phyloP scores from a whole-genome alignment of 106 monocot species.

The Platanthera zijinensis region DNA sequence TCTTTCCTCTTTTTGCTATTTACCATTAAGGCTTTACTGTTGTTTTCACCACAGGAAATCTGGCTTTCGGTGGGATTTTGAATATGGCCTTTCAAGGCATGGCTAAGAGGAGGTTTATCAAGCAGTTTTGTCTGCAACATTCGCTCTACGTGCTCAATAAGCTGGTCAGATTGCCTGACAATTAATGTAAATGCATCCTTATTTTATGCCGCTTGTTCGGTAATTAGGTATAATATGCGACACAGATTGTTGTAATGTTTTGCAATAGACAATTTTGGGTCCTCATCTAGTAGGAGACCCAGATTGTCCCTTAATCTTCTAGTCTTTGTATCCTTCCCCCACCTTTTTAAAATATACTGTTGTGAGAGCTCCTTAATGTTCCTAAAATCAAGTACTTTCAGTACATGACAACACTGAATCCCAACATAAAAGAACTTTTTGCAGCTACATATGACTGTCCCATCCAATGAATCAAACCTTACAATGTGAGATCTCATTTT shows the following conservation, averaged over 20 bases:
- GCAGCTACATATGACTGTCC: slow-evolving; percentile 43
- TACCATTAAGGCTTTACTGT: slow-evolving; percentile 19
- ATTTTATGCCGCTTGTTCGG: slow-evolving; percentile 57
- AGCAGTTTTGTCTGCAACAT: slow-evolving; percentile 37
- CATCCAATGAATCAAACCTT: slow-evolving; percentile 58
- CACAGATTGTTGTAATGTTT: slow-evolving; percentile 47
- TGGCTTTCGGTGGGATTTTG: slow-evolving; percentile 26
- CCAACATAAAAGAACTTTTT: slow-evolving; percentile 51
- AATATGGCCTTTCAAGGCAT: slow-evolving; percentile 20
- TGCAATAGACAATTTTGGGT: slow-evolving; percentile 22
- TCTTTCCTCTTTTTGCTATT: slow-evolving; percentile 43
- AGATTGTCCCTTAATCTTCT: slow-evolving; percentile 27
- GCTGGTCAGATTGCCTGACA: slow-evolving; percentile 51
- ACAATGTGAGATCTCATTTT: slow-evolving; percentile 45
- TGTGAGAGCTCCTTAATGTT: slow-evolving; percentile 57
- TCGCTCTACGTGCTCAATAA: slow-evolving; percentile 48
- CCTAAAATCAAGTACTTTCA: slow-evolving; percentile 59
- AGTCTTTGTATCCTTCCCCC: slow-evolving; percentile 68
- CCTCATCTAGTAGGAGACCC: slow-evolving; percentile 22
- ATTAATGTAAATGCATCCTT: slow-evolving; percentile 48
- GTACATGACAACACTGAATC: slow-evolving; percentile 60
- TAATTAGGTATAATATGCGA: slow-evolving; percentile 48
- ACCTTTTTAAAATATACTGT: slow-evolving; percentile 48
- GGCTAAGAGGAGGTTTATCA: slow-evolving; percentile 29
- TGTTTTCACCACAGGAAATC: slow-evolving; percentile 12